Evolutionary conservation across 1,284 basidiomycete species (phyloP).

Genomic region (Ustilago curta): DNA sequence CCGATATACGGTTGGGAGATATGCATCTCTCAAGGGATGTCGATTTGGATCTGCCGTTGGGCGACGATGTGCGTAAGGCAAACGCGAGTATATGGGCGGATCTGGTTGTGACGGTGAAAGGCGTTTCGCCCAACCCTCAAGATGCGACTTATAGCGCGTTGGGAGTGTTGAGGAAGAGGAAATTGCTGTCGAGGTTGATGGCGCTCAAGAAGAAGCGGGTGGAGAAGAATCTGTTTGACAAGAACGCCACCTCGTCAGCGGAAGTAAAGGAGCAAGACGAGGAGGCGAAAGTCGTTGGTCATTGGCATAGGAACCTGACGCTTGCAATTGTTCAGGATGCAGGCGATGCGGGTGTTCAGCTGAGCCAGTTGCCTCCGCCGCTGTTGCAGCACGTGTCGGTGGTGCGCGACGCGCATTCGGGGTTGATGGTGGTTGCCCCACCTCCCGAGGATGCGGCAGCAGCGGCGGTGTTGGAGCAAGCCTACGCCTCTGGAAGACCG

Average conservation of each 20-base stretch:
- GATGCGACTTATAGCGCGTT: slow-evolving; percentile 71
- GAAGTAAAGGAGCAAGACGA: slow-evolving; percentile 70
- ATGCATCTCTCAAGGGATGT: slow-evolving; percentile 25
- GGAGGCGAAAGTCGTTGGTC: slow-evolving; percentile 73
- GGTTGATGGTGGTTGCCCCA: slow-evolving; percentile 21
- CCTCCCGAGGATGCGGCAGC: slow-evolving; percentile 10
- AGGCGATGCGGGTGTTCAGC: slow-evolving; percentile 75
- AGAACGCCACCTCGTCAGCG: slow-evolving; percentile 36
- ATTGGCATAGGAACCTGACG: slow-evolving; percentile 92
- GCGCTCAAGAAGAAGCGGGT: slow-evolving; percentile 80
- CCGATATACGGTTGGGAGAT: slow-evolving; percentile 41
- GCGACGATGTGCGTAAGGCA: slow-evolving; percentile 26
- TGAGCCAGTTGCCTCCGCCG: slow-evolving; percentile 76
- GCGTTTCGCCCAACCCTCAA: slow-evolving; percentile 76
- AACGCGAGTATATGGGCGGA: slow-evolving; percentile 77
- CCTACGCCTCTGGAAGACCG: slow-evolving; percentile 17
- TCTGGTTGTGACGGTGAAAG: slow-evolving; percentile 80
- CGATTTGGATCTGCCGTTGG: slow-evolving; percentile 38
- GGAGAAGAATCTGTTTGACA: slow-evolving; percentile 81
- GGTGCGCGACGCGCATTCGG: slow-evolving; percentile 26
- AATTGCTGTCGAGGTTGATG: slow-evolving; percentile 85
- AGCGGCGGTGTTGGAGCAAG: slow-evolving; percentile 16
- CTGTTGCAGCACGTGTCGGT: slow-evolving; percentile 70
- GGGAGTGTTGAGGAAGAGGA: slow-evolving; percentile 81
- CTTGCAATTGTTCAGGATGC: slow-evolving; percentile 77